Base-by-base conservation (phyloP, 257 asterid genomes). In the Coffea eugenioides region DNA sequence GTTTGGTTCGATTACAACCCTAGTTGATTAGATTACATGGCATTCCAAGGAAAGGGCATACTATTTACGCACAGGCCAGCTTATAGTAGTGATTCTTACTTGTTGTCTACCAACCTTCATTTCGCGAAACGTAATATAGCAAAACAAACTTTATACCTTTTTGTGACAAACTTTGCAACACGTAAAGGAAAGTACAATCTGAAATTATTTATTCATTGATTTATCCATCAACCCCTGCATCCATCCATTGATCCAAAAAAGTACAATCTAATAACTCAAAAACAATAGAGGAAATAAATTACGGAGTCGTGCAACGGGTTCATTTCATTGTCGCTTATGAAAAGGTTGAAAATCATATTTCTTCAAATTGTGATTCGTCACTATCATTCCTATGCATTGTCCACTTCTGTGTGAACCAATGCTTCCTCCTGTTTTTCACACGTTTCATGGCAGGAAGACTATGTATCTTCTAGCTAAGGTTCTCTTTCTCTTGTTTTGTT, bases 311-410 rank as follows among this genome's bases (percentile, higher is more conserved):
- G 39, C 34, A 27, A 65, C n/a, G 74, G 54, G 25, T 27, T 74
- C 48, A 52, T 71, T 27, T 74, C 48, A 52, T 71, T 25, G 75
- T 67, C 71, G 25, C 41, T 14, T 73, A 23, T 31, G 77, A 74
- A 9, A 67, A 57, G n/a, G 54, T 39, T 57, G 69, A 56, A 25
- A 4, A 75, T 11, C 16, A 3, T 1, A 15, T 20, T 70, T 57
- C 59, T 79, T 25, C 25, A 6, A 73, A 72, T 80, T 64, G 75
- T 74, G 83, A 54, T 6, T 45, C 61, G 80, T 81, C 80, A 34
- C 77, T 9, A 81, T 81, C 80, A 76, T 81, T 81, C 84, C 80
- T 61, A 16, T 57, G 59, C 57, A 20, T 52, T 76, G 83, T 74
- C 73, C 68, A 69, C 23, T 46, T 46, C 73, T 79, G 52, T 11